These are phyloP conservation scores for Hymenoscyphus infarciens DNA, from an alignment of 2,329 filamentous ascomycete species.

Conservation along the genomic window DNA sequence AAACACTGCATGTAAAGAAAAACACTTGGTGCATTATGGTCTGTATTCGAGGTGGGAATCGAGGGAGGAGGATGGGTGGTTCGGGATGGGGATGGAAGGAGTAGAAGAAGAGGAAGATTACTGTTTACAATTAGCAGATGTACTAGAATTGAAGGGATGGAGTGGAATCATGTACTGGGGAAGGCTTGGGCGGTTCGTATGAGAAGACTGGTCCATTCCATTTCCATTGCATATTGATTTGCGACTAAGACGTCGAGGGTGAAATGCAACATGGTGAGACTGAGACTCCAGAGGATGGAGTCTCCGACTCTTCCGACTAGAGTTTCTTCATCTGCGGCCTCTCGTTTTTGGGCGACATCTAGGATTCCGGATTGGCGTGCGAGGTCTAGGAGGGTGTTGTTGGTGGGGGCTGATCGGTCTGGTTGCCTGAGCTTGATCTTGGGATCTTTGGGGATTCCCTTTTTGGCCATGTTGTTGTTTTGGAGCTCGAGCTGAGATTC, in stretches of 20 bases:
- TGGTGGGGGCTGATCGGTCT: conserved; percentile 55
- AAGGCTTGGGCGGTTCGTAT: conserved; percentile 51
- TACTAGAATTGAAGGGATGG: background rate
- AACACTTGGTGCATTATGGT: conserved; percentile 51
- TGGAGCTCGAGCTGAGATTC: background rate
- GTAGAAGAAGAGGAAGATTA: conserved; percentile 35
- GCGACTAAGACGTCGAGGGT: conserved; percentile 77
- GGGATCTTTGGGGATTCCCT: conserved; percentile 47
- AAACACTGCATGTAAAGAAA: conserved; percentile 60
- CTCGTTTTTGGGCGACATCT: conserved; percentile 18
- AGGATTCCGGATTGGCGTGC: conserved; percentile 60
- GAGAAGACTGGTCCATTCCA: conserved; percentile 55
- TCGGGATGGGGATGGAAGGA: conserved; percentile 37
- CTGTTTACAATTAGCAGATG: conserved; percentile 32
- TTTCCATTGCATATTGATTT: conserved; percentile 68
- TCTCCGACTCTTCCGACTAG: conserved; percentile 40
- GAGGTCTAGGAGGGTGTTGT: conserved; percentile 69
- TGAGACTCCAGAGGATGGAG: conserved; percentile 54
- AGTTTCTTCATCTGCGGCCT: conserved; percentile 27
- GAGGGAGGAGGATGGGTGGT: conserved; percentile 48
- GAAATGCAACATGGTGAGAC: conserved; percentile 69
- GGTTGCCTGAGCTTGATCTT: conserved; percentile 64
- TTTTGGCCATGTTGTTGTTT: conserved; percentile 13
- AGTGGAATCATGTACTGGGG: conserved; percentile 42
- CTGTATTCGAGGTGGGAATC: conserved; percentile 46